Conservation (phyloP, 768 basidiomycete species). For the Boletus insuetus region DNA sequence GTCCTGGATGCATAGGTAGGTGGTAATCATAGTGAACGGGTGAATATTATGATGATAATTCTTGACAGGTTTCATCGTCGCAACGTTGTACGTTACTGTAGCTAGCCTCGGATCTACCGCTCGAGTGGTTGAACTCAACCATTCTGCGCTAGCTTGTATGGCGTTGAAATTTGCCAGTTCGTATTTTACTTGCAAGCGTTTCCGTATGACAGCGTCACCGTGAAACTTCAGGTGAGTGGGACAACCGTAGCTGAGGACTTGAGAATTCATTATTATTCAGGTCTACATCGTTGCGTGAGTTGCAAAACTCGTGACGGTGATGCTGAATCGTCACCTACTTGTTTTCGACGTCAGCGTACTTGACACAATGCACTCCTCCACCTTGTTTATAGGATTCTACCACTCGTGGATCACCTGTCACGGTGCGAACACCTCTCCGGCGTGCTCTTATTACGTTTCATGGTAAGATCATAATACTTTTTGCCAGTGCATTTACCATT, state of each 20-base stretch:
- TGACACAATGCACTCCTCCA: not conserved
- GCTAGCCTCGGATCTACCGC: too few species aligned
- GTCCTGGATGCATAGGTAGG: constrained; percentile 10
- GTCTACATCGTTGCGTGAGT: constrained; percentile 8
- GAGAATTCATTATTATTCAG: not conserved
- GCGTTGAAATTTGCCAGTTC: constrained; percentile 9
- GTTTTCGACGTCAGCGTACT: not conserved
- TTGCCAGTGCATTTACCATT: not conserved
- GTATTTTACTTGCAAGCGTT: constrained; percentile 4
- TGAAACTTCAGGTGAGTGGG: constrained; percentile 2
- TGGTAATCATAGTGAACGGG: not conserved
- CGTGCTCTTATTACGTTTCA: not conserved
- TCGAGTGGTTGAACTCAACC: not conserved
- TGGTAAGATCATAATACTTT: not conserved
- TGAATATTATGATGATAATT: not conserved
- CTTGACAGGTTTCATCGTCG: not conserved
- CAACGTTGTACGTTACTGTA: constrained; percentile 1
- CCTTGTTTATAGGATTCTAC: not conserved
- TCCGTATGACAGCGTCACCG: not conserved
- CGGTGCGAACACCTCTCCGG: not conserved
- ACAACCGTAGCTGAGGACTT: too few species aligned
- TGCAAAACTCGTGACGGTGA: not conserved
- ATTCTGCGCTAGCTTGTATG: constrained; percentile 1
- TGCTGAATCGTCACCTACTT: not conserved
- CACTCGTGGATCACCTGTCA: not conserved